Base-by-base conservation (phyloP, 495 filamentous ascomycete species). In the Evansstolkia leycettana region DNA sequence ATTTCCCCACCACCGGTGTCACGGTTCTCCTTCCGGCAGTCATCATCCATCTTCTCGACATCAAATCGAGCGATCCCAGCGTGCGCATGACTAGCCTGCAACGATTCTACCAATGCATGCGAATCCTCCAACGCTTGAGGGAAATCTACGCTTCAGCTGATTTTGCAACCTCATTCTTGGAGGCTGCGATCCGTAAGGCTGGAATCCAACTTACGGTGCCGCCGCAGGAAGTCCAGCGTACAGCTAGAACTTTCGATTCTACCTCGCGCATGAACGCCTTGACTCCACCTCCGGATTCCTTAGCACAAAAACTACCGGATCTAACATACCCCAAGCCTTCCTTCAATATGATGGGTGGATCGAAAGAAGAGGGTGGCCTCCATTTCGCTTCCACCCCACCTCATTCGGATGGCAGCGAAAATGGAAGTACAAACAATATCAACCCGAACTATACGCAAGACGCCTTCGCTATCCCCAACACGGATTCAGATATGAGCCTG, bases 21-120 rank as follows among this genome's bases (percentile, higher is more conserved):
- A 94, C 86, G 0, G 84, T 92, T 7, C 73, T 93, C 8, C 73
- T 93, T 3, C 86, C 86, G 2, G 85, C 86, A 9, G 83, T 92
- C 54, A 92, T 93, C 42, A 88, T 92, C 36, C 84, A 94, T 48
- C 67, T 94, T 13, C 72, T 93, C 2, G 84, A 92, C 48, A 87
- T 90, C 66, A 92, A 87, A 48, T 80, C 77, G 26, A 78, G 70
- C 28, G 72, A 83, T 38, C 71, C 72, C 12, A 73, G 70, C 31
- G 73, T 80, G 11, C 69, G 82, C 15, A 71, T 76, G 39, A 60
- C 73, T 23, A 82, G 79, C 37, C 64, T 82, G 32, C 72, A 77
- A 33, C 81, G 83, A 33, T 93, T 92, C 61, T 77, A 74, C 49
- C 72, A 84, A 49, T 90, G 85, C 62, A 88, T 90, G 80, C 71